These are phyloP conservation scores for Boletus edulis DNA, from an alignment of 768 basidiomycete genomes.

Conservation along the genomic window DNA sequence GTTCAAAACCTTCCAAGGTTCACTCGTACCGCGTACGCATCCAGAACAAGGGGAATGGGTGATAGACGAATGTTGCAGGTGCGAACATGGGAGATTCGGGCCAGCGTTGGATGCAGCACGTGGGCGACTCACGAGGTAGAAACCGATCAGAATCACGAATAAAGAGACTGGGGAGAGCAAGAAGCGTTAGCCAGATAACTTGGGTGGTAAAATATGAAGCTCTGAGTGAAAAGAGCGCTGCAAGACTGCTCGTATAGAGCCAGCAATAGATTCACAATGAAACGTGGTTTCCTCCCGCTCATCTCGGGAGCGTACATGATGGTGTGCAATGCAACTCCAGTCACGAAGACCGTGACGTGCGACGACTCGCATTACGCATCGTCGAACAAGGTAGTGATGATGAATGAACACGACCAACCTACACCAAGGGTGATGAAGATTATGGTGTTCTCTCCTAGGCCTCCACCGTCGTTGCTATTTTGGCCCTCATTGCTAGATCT, in stretches of 20 bases:
- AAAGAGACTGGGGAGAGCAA: slow-evolving; percentile 20
- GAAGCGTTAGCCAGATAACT: slow-evolving; percentile 9
- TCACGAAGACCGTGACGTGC: not conserved
- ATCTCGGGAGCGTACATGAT: not conserved
- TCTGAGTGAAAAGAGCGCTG: not conserved
- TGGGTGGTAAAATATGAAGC: not conserved
- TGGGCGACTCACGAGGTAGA: slow-evolving; percentile 25
- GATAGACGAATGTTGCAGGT: not conserved
- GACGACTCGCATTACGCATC: not conserved
- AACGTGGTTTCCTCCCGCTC: not conserved
- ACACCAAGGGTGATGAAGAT: slow-evolving; percentile 24
- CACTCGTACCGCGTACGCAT: not conserved
- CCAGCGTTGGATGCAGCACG: slow-evolving; percentile 3
- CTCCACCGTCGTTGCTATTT: not conserved
- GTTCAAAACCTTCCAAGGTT: slow-evolving; percentile 19
- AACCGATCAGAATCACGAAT: slow-evolving; percentile 23
- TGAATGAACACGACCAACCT: slow-evolving; percentile 21
- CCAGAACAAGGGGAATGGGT: not conserved
- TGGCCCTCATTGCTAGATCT: slow-evolving; percentile 5
- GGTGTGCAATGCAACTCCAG: not conserved
- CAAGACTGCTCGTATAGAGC: not conserved
- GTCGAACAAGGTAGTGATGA: not conserved
- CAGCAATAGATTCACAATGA: not conserved
- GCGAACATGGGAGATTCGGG: not conserved
- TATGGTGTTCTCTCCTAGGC: slow-evolving; percentile 14